Evolutionary conservation across 495 filamentous ascomycete genomes (phyloP), one percentile per base, ranked within the genome.

Genomic region (Neurospora sp.): DNA sequence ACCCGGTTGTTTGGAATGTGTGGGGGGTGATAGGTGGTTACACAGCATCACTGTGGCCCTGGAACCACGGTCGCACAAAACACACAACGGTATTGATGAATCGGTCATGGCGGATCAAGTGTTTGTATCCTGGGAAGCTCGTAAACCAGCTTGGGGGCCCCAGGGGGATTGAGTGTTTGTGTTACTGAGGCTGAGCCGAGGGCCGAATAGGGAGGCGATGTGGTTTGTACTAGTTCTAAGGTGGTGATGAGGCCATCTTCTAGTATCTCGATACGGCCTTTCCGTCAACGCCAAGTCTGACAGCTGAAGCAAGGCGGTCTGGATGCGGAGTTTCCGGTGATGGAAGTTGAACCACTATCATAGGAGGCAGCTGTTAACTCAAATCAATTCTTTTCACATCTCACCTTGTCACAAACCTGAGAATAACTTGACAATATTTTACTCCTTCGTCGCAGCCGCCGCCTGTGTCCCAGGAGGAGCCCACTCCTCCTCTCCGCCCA

Each of bases 401-500:
- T 18, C 14, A 1, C 27, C 2, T 61, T 22, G 22, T 61, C 22
- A 31, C 22, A 18, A 18, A 16, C 27, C 14, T 37, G 7, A 18
- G 27, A 7, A 35, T 18, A 65, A 8, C 14, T 18, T 1, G 9
- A 27, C 27, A 35, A 2, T 16, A 35, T 35, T 3, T 37, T 65
- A 35, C 8, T 31, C 9, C 9, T 53, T 53, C 2, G 48, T 27
- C 20, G 2, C 10, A 10, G 20, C 5, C 1, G 48, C 12, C 31
- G 48, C 3, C 22, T 61, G 10, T 61, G 22, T 1, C 48, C 12
- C 48, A 31, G 48, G 22, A 14, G 27, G 14, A 65, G 31, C 6
- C 76, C 76, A 53, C 72, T 77, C 40, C 72, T 77, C 39, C 71
- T 75, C 1, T 76, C 78, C 80, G 82, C 81, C 74, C 82, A 80